phyloP scores from a whole-genome alignment of 768 basidiomycete genomes.

The Lentinus brumalis region DNA sequence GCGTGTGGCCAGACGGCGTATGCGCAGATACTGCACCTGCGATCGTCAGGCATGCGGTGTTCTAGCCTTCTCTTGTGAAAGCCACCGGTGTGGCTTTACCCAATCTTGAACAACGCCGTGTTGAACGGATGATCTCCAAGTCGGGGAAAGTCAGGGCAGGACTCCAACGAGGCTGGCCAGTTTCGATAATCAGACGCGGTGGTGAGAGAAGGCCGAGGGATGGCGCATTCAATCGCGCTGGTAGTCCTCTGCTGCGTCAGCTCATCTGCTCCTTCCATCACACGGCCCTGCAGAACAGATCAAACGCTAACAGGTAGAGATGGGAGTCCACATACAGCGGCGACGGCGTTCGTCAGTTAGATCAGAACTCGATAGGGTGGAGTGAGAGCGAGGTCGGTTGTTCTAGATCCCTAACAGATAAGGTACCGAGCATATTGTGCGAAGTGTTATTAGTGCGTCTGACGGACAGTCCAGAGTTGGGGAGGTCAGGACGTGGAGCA shows the following conservation, averaged over 20 bases:
- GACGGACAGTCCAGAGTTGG: not conserved
- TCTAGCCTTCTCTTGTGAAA: not conserved
- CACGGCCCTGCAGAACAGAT: not conserved
- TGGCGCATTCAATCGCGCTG: not conserved
- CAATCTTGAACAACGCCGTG: slow-evolving; percentile 8
- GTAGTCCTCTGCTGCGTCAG: not conserved
- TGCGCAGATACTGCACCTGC: slow-evolving; percentile 3
- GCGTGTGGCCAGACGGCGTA: slow-evolving; percentile 14
- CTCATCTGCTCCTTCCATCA: not conserved
- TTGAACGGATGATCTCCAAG: slow-evolving; percentile 1
- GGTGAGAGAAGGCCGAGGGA: not conserved
- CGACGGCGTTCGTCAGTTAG: not conserved
- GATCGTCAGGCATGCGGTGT: slow-evolving; percentile 18
- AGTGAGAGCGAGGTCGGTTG: not conserved
- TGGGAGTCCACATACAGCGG: not conserved
- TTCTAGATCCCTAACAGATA: not conserved
- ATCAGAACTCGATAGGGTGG: not conserved
- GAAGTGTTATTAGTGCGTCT: not conserved
- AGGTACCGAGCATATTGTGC: not conserved
- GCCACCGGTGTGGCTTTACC: slow-evolving; percentile 6
- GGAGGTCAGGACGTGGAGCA: not conserved
- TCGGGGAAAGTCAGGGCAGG: not conserved
- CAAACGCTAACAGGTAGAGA: not conserved
- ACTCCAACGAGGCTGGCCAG: slow-evolving; percentile 9
- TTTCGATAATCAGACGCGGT: not conserved